Percentiles rank a stretch among this genome's conserved stretches.
Evolutionary conservation across 2,329 filamentous ascomycete species (phyloP).

Genomic region (Thyridium curvatum): DNA sequence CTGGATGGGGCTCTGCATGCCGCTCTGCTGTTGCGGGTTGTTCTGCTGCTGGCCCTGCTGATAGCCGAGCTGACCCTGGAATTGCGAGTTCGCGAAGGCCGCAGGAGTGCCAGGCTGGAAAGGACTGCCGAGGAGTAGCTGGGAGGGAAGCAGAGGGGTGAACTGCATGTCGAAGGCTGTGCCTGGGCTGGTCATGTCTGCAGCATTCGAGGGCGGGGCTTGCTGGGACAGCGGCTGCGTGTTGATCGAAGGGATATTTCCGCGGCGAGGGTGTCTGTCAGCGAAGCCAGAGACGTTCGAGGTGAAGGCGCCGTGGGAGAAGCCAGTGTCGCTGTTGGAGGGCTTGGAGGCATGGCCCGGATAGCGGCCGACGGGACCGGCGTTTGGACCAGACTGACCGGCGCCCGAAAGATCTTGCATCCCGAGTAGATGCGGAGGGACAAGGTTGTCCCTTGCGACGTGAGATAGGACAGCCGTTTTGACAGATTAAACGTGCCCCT

Average conservation of each 20-base stretch:
- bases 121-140: slow-evolving; percentile 88
- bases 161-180: slow-evolving; percentile 98
- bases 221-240: slow-evolving; percentile 59
- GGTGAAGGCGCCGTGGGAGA: slow-evolving; percentile 87
- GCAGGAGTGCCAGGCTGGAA: slow-evolving; percentile 94
- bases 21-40: slow-evolving; percentile 49
- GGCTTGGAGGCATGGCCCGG: slow-evolving; percentile 71
- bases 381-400: slow-evolving; percentile 50
- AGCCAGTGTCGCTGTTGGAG: slow-evolving; percentile 77
- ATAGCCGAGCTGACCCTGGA: slow-evolving; percentile 76
- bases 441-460: slow-evolving; percentile 73
- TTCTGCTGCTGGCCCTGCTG: slow-evolving; percentile 56
- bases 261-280: slow-evolving; percentile 77
- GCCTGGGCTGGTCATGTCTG: slow-evolving; percentile 78
- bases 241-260: slow-evolving; percentile 88
- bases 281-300: slow-evolving; percentile 81
- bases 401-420: slow-evolving; percentile 83
- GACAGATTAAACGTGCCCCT: slow-evolving; percentile 54
- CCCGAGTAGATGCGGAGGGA: slow-evolving; percentile 79
- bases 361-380: slow-evolving; percentile 53
- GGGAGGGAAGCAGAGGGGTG: slow-evolving; percentile 88
- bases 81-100: slow-evolving; percentile 85
- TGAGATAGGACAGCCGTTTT: slow-evolving; percentile 80
- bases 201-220: slow-evolving; percentile 45
- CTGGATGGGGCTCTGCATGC: slow-evolving; percentile 68